These are phyloP conservation scores for Leccinum pachyderme DNA, from an alignment of 1,284 basidiomycete genomes.

Conservation along the genomic window DNA sequence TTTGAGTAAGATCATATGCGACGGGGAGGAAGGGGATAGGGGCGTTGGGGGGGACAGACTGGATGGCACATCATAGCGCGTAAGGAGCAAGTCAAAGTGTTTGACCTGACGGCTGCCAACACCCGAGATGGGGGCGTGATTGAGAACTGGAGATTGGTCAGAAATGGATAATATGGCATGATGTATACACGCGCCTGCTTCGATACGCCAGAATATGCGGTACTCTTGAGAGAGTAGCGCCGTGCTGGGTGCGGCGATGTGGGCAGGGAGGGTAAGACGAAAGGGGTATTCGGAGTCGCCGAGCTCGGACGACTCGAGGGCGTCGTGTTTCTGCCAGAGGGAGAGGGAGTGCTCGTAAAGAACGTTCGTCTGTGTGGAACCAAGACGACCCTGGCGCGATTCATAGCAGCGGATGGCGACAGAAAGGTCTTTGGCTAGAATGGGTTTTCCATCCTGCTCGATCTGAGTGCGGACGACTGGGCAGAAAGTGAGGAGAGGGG, in stretches of 20 bases:
- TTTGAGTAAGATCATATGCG: slow-evolving; percentile 38
- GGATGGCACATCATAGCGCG: slow-evolving; percentile 59
- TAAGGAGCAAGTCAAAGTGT: slow-evolving; percentile 63
- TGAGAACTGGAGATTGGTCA: slow-evolving; percentile 48
- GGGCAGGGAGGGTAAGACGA: slow-evolving; percentile 62
- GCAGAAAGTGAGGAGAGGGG: slow-evolving; percentile 5
- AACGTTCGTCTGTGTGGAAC: slow-evolving; percentile 54
- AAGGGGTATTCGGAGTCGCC: slow-evolving; percentile 69
- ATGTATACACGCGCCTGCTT: slow-evolving; percentile 59
- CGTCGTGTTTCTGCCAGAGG: slow-evolving; percentile 66
- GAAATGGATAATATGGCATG: slow-evolving; percentile 13
- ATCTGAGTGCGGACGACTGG: slow-evolving; percentile 65
- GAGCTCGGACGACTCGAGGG: slow-evolving; percentile 54
- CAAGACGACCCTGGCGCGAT: slow-evolving; percentile 59
- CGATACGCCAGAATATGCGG: slow-evolving; percentile 76
- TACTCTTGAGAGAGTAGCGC: slow-evolving; percentile 70
- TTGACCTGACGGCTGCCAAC: slow-evolving; percentile 66
- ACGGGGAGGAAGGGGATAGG: slow-evolving; percentile 32
- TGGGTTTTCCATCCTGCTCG: slow-evolving; percentile 65
- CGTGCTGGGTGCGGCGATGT: slow-evolving; percentile 64
- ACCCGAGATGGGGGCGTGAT: slow-evolving; percentile 60
- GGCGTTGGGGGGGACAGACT: slow-evolving; percentile 32
- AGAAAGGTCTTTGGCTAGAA: slow-evolving; percentile 60
- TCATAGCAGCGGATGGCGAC: slow-evolving; percentile 79
- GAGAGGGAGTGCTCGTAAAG: slow-evolving; percentile 63